A percentile compares a stretch with the other conserved stretches of the same genome.
Conservation (phyloP, 192 early-diverging fungal species). For the Entophlyctis luteolus region DNA sequence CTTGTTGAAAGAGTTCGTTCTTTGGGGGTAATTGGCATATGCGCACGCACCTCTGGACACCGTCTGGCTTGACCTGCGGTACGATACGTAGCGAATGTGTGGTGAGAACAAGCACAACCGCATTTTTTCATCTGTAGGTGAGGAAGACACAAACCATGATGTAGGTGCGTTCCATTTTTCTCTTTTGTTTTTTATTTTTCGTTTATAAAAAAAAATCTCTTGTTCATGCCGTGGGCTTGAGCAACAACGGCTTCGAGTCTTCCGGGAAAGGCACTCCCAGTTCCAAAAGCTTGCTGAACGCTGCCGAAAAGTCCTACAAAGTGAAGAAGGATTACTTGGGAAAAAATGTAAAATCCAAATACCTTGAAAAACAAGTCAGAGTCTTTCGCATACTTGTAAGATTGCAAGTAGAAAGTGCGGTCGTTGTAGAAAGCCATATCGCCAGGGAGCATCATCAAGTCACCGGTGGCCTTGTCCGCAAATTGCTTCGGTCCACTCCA, state of each 20-base stretch:
- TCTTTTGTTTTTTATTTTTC: too few relatives aligned
- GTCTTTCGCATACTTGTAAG: constrained; percentile 86
- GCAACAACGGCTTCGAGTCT: not conserved
- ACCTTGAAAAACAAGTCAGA: constrained; percentile 73
- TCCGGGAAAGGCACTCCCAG: constrained; percentile 64
- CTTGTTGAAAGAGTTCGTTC: too few relatives aligned
- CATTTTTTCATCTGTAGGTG: too few relatives aligned
- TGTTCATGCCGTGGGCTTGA: constrained; percentile 33
- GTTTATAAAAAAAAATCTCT: too few relatives aligned
- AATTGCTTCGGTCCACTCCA: constrained; percentile 84
- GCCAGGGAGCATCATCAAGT: constrained; percentile 67
- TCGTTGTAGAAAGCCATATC: constrained; percentile 64
- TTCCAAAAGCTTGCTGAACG: constrained; percentile 81
- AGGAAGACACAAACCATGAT: too few relatives aligned
- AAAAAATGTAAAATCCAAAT: not conserved
- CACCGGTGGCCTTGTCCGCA: constrained; percentile 69
- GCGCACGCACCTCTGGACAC: constrained; percentile 58
- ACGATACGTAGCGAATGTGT: too few relatives aligned
- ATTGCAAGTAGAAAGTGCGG: constrained; percentile 48
- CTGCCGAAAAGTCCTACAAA: constrained; percentile 78
- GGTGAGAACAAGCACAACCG: too few relatives aligned
- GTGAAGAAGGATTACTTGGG: not conserved
- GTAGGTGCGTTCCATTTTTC: too few relatives aligned
- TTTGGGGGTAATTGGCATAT: too few relatives aligned
- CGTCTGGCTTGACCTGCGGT: not conserved